A percentile compares a stretch with the other conserved stretches of the same genome.
These are phyloP conservation scores for Sporobolomyces pararoseus DNA, from an alignment of 768 basidiomycete genomes.

Conservation along the genomic window DNA sequence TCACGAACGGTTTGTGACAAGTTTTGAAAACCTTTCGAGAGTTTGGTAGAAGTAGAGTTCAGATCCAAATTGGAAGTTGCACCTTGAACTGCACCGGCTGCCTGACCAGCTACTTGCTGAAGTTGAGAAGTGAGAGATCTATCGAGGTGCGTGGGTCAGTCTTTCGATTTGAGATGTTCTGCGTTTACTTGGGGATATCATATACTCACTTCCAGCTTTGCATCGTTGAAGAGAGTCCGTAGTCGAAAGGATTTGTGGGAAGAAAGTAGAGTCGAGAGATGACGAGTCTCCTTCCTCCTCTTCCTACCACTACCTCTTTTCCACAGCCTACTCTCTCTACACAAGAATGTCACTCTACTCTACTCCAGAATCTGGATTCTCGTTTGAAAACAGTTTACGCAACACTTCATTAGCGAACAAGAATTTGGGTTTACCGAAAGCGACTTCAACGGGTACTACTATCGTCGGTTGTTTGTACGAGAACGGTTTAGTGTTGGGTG, in stretches of 20 bases:
- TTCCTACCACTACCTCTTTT: not conserved
- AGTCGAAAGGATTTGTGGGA: not conserved
- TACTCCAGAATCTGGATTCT: slow-evolving; percentile 37
- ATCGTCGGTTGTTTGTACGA: slow-evolving; percentile 86
- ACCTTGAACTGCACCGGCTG: slow-evolving; percentile 21
- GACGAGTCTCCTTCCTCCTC: slow-evolving; percentile 3
- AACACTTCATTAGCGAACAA: slow-evolving; percentile 37
- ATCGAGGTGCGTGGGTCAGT: not conserved
- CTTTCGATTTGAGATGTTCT: too few species aligned
- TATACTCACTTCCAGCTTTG: slow-evolving; percentile 17
- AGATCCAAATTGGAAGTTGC: slow-evolving; percentile 30
- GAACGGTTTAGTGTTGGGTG: slow-evolving; percentile 91
- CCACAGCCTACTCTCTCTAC: not conserved
- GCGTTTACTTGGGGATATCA: too few species aligned
- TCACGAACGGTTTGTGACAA: slow-evolving; percentile 54
- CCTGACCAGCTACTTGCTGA: slow-evolving; percentile 29
- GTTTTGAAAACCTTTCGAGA: slow-evolving; percentile 33
- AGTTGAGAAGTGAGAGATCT: slow-evolving; percentile 22
- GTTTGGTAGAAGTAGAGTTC: slow-evolving; percentile 24
- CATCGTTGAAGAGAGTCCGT: not conserved
- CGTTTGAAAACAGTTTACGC: slow-evolving; percentile 42
- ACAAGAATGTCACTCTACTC: slow-evolving; percentile 1
- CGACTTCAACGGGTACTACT: slow-evolving; percentile 63
- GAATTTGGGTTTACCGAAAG: slow-evolving; percentile 44
- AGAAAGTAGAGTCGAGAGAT: not conserved